These are phyloP conservation scores for Leishmania mexicana DNA, from an alignment of 208 protist genomes.

Conservation along the genomic window DNA sequence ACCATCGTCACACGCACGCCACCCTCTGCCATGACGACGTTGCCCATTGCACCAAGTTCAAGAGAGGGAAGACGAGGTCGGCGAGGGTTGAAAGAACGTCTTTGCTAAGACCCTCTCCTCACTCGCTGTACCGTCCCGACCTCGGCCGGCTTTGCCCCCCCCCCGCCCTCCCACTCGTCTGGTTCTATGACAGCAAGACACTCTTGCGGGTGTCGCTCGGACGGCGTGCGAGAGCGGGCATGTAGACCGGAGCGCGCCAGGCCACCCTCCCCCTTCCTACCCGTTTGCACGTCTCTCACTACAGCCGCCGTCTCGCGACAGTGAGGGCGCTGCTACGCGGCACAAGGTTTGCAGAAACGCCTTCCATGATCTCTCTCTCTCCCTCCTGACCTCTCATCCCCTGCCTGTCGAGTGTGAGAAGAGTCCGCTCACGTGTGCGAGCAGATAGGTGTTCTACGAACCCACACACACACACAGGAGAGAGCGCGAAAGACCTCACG, in stretches of 20 bases:
- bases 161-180: not conserved
- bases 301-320: not conserved
- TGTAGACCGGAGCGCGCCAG: not conserved
- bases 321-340: not conserved
- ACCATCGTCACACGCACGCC: not conserved
- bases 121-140: not conserved
- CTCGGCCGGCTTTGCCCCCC: not conserved
- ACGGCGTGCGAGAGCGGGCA: not conserved
- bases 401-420: not conserved
- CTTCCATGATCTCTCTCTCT: not conserved
- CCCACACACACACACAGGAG: not conserved
- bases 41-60: not conserved
- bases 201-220: not conserved
- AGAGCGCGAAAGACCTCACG: not conserved
- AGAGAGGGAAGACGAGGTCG: not conserved
- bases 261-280: not conserved
- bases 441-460: not conserved
- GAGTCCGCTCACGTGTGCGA: not conserved
- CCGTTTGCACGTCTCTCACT: not conserved
- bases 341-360: not conserved
- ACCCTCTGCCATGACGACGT: not conserved
- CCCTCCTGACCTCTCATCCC: constrained; percentile 1
- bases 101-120: not conserved
- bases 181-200: not conserved
- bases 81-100: not conserved